A percentile compares a stretch with the other conserved stretches of the same genome.
Evolutionary conservation across 2,329 filamentous ascomycete species (phyloP).

Genomic region (Xylaria hypoxylon): DNA sequence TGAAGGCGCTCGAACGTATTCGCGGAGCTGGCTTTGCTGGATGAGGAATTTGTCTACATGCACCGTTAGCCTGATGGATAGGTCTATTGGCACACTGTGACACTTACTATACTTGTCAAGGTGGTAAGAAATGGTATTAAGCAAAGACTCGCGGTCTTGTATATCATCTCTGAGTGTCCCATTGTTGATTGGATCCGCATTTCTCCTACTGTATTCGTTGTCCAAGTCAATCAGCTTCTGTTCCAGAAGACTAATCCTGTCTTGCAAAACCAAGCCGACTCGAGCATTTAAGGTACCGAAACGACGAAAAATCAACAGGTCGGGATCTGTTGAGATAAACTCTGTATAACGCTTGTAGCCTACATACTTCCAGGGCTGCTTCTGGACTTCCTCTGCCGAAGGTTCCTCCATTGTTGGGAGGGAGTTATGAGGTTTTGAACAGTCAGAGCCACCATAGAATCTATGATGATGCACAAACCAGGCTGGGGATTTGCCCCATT

Average conservation of each 20-base stretch:
- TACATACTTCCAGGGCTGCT: constrained; percentile 50
- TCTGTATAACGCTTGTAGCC: constrained; percentile 47
- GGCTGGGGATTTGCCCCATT: too few relatives aligned
- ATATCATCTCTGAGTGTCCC: constrained; percentile 46
- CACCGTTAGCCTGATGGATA: constrained; percentile 23
- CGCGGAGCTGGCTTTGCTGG: constrained; percentile 41
- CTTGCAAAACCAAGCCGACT: constrained; percentile 51
- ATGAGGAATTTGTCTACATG: constrained; percentile 45
- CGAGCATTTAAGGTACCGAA: constrained; percentile 50
- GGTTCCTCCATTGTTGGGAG: constrained; percentile 12
- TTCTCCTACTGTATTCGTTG: constrained; percentile 37
- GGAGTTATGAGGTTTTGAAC: too few relatives aligned
- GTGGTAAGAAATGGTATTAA: constrained; percentile 36
- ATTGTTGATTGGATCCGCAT: constrained; percentile 44
- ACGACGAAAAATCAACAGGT: constrained; percentile 51
- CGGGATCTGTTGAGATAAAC: constrained; percentile 50
- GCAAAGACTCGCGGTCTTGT: constrained; percentile 38
- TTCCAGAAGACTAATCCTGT: constrained; percentile 50
- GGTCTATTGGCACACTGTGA: background rate
- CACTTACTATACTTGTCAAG: constrained; percentile 44
- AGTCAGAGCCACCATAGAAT: too few relatives aligned
- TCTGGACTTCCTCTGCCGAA: constrained; percentile 16
- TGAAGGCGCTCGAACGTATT: constrained; percentile 34
- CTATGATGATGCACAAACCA: background rate
- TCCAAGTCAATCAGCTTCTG: constrained; percentile 48